Base-by-base conservation (phyloP, 2,329 filamentous ascomycete species). In the Microcyclospora tardicrescens region DNA sequence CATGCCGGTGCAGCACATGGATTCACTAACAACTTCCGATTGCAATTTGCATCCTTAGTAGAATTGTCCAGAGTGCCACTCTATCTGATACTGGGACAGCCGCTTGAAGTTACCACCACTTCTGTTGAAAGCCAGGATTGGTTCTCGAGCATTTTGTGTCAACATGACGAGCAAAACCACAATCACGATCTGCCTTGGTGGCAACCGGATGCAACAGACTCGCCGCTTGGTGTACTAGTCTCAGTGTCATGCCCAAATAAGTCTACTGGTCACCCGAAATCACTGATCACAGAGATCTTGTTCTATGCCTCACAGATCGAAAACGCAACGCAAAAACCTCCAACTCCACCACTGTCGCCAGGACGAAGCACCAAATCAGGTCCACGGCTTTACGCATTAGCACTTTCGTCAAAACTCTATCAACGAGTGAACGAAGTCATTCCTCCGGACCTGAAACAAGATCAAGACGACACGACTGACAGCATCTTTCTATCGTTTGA, bases 401-500 rank as follows among this genome's bases (percentile, higher is more conserved):
- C 63, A 0, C 49, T 70, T 0, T 69, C 62, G 1, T 67, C 65
- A 0, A 54, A 66, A 36, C 51, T 66, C 1, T 42, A 64, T 1
- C 34, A 53, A 15, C 37, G 43, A 2, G 37, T 36, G 8, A 30
- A 34, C 34, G 39, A 41, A 36, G 39, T 44, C 28, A 55, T 48
- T 10, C 52, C 47, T 11, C 53, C 47, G 3, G 28, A 44, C 4
- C 59, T 61, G 11, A 52, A 56, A 4, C 14, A 30, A 3, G 19
- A 15, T 6, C 31, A 41, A 1, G 40, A 45, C 3, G 30, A 35
- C 10, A 40, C 42, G 2, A 37, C 43, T 15, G 44, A 51, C 32
- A 51, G 44, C 6, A 44, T 41, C 1, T 57, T 52, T 44, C 43
- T 55, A 31, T 24, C 19, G 19, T 24, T 24, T 24, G 19, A 24